Evolutionary conservation across 1,139 yeast species (phyloP).

Genomic region (Protomyces gravidus): DNA sequence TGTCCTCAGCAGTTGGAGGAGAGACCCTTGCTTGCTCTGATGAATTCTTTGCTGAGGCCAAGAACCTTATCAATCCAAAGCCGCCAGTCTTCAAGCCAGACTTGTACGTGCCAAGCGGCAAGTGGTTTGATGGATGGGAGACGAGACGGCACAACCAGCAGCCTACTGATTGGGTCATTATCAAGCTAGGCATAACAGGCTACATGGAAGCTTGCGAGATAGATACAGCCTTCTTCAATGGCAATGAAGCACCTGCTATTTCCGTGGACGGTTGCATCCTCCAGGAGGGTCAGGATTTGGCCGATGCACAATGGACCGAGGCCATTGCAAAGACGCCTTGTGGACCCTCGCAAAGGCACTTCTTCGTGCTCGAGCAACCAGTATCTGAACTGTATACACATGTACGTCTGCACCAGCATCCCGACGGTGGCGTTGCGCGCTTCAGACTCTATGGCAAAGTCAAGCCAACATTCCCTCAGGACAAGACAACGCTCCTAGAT

Average conservation of each 20-base stretch:
- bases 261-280: constrained; percentile 70
- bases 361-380: constrained; percentile 56
- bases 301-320: constrained; percentile 56
- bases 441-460: constrained; percentile 84
- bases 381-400: constrained; percentile 67
- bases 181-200: constrained; percentile 82
- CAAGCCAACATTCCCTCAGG: constrained; percentile 57
- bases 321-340: constrained; percentile 69
- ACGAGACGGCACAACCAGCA: constrained; percentile 84
- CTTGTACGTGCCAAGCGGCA: constrained; percentile 30
- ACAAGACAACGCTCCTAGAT: constrained; percentile 52
- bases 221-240: constrained; percentile 88
- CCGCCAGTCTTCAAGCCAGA: constrained; percentile 56
- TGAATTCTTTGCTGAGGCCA: constrained; percentile 96
- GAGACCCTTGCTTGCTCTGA: constrained; percentile 64
- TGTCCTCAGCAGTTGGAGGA: constrained; percentile 81
- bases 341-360: constrained; percentile 83
- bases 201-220: constrained; percentile 74
- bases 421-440: constrained; percentile 96
- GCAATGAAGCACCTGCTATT: constrained; percentile 88
- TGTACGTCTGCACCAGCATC: constrained; percentile 81
- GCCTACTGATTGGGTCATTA: constrained; percentile 79
- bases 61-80: constrained; percentile 72
- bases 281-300: constrained; percentile 39
- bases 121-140: constrained; percentile 58